Conservation (phyloP, 225 moss, liverwort and hornwort genomes). For the Physcomitrium patens region DNA sequence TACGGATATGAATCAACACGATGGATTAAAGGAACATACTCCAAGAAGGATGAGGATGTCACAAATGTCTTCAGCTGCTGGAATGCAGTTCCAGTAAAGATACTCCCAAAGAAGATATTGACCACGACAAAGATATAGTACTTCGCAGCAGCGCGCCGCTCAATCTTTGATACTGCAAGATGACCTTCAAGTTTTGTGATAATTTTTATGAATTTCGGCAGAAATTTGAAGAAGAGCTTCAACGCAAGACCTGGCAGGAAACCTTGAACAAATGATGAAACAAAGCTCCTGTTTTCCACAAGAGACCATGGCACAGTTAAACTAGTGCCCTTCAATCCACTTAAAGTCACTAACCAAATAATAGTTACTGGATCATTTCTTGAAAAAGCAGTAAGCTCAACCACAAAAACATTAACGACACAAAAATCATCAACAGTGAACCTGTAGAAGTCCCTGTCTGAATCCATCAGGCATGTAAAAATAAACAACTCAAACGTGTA, state of each 20-base stretch:
- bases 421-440: background rate
- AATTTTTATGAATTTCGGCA: slow-evolving; percentile 60
- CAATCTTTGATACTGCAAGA: slow-evolving; percentile 70
- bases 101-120: slow-evolving; percentile 90
- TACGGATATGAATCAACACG: background rate
- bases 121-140: slow-evolving; percentile 85
- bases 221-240: slow-evolving; percentile 63
- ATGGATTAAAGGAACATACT: slow-evolving; percentile 30
- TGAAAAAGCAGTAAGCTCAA: background rate
- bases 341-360: background rate
- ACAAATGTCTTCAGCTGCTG: slow-evolving; percentile 84
- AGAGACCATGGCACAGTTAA: slow-evolving; percentile 10
- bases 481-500: background rate
- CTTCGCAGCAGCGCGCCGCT: slow-evolving; percentile 72
- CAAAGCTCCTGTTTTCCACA: slow-evolving; percentile 46
- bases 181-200: slow-evolving; percentile 84
- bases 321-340: background rate
- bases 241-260: slow-evolving; percentile 76
- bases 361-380: background rate
- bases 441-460: background rate
- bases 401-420: background rate
- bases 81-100: slow-evolving; percentile 73
- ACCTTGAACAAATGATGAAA: slow-evolving; percentile 77
- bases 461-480: background rate
- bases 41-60: slow-evolving; percentile 53